Evolutionary conservation across 1,139 yeast genomes (phyloP), one percentile per base, ranked within the genome.

Genomic region (Yamadazyma atmosphaerica): DNA sequence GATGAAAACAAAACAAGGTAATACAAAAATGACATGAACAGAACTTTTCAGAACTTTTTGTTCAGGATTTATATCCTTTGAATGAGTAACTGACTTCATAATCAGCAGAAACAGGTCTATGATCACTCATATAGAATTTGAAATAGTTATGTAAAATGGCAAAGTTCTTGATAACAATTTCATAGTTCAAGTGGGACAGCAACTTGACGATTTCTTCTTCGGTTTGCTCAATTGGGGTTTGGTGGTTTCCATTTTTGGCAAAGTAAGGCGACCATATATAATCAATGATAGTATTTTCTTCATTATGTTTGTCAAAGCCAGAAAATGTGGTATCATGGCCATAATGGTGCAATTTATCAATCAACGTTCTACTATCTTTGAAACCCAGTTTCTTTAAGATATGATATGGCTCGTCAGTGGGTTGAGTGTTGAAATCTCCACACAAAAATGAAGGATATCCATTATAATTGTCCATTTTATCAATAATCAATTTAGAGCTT

Each of bases 361-460:
- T 47, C 21, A 63, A 48, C 17, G 43, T 46, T 19, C 58, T 45
- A 40, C 56, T 51, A 43, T 77, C 81, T 25, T 55, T 51, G 38
- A 70, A 58, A 10, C 68, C 68, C 31, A 52, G 52, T 18, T 56
- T 46, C 2, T 63, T 52, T 27, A 78, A 56, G 3, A 70, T 60
- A 33, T 61, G 56, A 49, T 76, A 75, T 0, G 80, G 78, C 34
- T 66, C 74, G 44, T 76, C 81, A 2, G 58, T 54, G 3, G 81
- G 81, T 42, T 73, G 72, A 12, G 81, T 74, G 49, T 79, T 79
- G 56, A 79, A 74, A 54, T 79, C 84, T 5, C 81, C 81, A 40
- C 63, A 68, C 44, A 60, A 50, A 50, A 70, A 63, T 15, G 73
- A 64, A 3, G 77, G 74, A 51, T 66, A 66, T 5, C 50, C 49